Percentiles rank a stretch among this genome's conserved stretches.
Evolutionary conservation across 2,329 filamentous ascomycete species (phyloP).

Genomic region (Alternaria triticina): DNA sequence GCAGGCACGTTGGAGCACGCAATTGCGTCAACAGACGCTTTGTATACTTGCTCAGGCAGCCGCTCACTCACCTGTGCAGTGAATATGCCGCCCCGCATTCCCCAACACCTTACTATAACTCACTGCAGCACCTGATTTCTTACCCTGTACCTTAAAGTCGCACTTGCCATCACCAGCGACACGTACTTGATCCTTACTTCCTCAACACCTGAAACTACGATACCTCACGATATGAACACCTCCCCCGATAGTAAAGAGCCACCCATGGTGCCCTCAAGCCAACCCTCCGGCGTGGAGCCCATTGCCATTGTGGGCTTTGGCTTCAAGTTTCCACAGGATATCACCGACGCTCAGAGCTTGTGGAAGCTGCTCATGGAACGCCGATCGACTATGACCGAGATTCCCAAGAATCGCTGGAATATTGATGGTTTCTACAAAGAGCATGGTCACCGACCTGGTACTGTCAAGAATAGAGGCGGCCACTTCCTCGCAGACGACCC

Average conservation of each 20-base stretch:
- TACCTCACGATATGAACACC: neutral
- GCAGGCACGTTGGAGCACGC: neutral
- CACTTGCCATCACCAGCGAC: neutral
- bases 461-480: conserved; percentile 16
- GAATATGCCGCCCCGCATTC: neutral
- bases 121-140: neutral
- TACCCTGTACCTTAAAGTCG: neutral
- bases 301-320: conserved; percentile 49
- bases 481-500: conserved; percentile 30
- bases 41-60: neutral
- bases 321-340: conserved; percentile 30
- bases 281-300: neutral
- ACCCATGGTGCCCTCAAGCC: neutral
- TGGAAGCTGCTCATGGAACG: conserved; percentile 30
- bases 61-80: neutral
- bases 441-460: conserved; percentile 10
- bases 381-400: conserved; percentile 18
- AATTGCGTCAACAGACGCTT: neutral
- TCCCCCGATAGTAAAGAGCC: neutral
- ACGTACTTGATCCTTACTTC: neutral
- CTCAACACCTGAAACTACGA: neutral
- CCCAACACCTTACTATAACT: neutral
- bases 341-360: conserved; percentile 16
- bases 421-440: conserved; percentile 24
- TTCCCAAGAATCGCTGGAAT: conserved; percentile 26